Conservation (phyloP, 768 basidiomycete species). For the Tephrocybe sp. region DNA sequence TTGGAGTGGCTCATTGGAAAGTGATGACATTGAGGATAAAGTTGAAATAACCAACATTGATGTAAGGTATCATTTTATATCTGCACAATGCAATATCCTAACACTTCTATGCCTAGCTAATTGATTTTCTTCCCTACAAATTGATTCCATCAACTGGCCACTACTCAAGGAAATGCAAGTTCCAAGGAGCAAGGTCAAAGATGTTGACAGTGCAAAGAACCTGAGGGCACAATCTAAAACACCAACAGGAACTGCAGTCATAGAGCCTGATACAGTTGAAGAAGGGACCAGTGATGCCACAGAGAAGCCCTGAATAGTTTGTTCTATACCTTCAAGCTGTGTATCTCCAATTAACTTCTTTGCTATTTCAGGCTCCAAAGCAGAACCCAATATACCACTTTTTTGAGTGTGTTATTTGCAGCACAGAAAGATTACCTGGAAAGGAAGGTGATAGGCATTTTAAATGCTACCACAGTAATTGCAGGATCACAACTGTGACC, state of each 20-base stretch:
- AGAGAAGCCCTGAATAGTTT: neutral
- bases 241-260: neutral
- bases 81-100: no score
- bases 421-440: neutral
- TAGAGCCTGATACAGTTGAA: neutral
- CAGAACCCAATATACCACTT: slow-evolving; percentile 1
- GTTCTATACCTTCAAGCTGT: neutral
- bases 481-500: slow-evolving; percentile 3
- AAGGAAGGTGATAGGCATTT: slow-evolving; percentile 2
- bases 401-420: neutral
- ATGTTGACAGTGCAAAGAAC: neutral
- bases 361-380: neutral
- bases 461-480: slow-evolving; percentile 4
- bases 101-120: neutral
- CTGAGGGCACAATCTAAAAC: neutral
- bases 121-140: neutral
- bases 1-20: neutral
- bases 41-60: neutral
- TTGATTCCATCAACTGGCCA: neutral
- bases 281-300: no score
- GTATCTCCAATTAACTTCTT: neutral
- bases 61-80: neutral
- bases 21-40: neutral
- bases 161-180: neutral
- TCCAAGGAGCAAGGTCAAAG: neutral